Base-by-base conservation (phyloP, 306 rosid genomes). In the Lupinus albus region DNA sequence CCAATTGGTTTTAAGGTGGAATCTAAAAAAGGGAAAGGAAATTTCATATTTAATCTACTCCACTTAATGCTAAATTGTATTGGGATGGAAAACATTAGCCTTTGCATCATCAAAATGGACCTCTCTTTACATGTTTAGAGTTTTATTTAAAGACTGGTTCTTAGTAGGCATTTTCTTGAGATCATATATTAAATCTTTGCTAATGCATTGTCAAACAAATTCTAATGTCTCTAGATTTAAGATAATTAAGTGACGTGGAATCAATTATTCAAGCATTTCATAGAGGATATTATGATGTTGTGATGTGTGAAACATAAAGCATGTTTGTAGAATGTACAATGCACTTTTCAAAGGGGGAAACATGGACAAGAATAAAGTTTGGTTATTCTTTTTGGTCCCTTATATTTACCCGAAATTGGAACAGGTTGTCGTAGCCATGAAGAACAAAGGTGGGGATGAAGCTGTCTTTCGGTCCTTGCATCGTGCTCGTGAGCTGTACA, bases 401-500 rank as follows among this genome's bases (percentile, higher is more conserved):
- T 46, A 72, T 70, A 53, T 54, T 74, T 38, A 44, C 42, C 3
- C 30, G 12, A 64, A 15, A 77, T 50, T 77, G 67, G 64, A 72
- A 25, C 91, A 88, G 99, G 89, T 94, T 64, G 84, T 90, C 1
- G 71, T 33, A 75, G 97, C 95, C 63, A 67, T 85, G 89, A 90
- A 87, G 81, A 66, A 70, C 32, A 78, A 76, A 76, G 99, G 99
- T 33, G 99, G 99, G 65, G 95, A 94, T 21, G 88, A 87, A 71
- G 96, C 95, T 36, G 97, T 94, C 30, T 79, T 86, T 71, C 85
- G 74, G 82, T 86, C 89, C 45, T 67, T 94, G 70, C 71, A 87
- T 42, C 96, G 97, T 15, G 99, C 99, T 48, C 89, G 96, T 1
- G 95, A 90, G 77, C 64, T 78, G 25, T 90, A 94, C 69, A 79